A percentile compares a stretch with the other conserved stretches of the same genome.
phyloP scores from a whole-genome alignment of 2,329 filamentous ascomycete genomes.

The Chrysosporium keratinophilum region DNA sequence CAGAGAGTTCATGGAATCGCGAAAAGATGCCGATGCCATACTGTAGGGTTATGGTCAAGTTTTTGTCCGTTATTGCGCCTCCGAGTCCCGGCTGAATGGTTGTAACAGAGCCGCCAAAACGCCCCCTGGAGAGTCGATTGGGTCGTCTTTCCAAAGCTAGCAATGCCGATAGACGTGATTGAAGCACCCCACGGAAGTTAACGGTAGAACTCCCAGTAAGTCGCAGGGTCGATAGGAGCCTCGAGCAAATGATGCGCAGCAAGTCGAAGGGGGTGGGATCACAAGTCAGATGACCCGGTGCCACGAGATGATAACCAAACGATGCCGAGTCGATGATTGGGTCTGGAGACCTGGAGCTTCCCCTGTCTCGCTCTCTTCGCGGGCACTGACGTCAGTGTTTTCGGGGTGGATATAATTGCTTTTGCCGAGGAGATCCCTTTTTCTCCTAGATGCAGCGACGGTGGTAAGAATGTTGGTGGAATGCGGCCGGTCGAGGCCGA shows the following conservation, averaged over 20 bases:
- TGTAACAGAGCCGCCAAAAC: neutral
- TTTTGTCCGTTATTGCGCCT: neutral
- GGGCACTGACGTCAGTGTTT: constrained; percentile 3
- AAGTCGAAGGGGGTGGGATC: constrained; percentile 4
- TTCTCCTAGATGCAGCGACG: neutral
- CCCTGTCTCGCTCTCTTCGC: neutral
- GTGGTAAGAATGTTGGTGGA: neutral
- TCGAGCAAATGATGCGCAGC: constrained; percentile 10
- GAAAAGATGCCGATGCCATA: constrained; percentile 83
- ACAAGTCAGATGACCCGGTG: constrained; percentile 10
- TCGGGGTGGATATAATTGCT: neutral
- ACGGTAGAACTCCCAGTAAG: constrained; percentile 3
- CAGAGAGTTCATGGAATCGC: constrained; percentile 87
- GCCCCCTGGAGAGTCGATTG: neutral
- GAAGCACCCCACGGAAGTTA: constrained; percentile 10
- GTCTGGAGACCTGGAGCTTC: neutral
- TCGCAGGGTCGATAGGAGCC: neutral
- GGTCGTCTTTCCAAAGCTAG: neutral
- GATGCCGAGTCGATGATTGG: constrained; percentile 8
- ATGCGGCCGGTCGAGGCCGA: neutral
- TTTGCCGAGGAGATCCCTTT: neutral
- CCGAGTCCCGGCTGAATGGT: constrained; percentile 2
- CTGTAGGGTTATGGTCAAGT: neutral
- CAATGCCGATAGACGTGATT: neutral
- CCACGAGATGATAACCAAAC: constrained; percentile 2